Conservation (phyloP, 139 green algal species). For the Asterochloris erici region DNA sequence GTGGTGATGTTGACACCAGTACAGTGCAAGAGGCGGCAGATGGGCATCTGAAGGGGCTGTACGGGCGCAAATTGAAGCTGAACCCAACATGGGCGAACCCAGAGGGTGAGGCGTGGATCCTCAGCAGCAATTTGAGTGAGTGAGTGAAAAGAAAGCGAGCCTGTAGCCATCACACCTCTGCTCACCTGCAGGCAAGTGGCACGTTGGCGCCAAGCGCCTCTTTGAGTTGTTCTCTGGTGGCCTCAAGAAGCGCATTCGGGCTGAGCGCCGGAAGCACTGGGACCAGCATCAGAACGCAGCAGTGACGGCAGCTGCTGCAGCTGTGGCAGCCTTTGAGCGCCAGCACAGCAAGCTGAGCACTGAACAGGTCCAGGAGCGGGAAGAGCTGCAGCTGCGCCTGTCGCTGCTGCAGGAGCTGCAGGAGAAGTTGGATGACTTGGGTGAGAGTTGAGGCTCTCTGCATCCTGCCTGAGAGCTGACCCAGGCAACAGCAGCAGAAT, state of each 20-base stretch:
- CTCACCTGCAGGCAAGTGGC: conserved; percentile 65
- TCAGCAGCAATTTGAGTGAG: not conserved
- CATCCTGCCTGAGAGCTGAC: too few species aligned
- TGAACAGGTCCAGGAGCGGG: conserved; percentile 25
- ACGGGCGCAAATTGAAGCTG: conserved; percentile 51
- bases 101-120: too few species aligned
- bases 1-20: conserved; percentile 83
- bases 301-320: conserved; percentile 32
- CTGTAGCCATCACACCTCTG: not conserved
- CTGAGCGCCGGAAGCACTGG: conserved; percentile 60
- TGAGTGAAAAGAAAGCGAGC: not conserved
- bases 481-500: too few species aligned
- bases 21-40: conserved; percentile 56
- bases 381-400: not conserved
- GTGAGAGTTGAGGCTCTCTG: too few species aligned
- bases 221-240: conserved; percentile 70
- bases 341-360: not conserved
- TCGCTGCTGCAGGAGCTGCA: too few species aligned
- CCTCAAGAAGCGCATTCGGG: conserved; percentile 42
- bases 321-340: not conserved
- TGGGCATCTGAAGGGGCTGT: conserved; percentile 54
- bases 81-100: conserved; percentile 85
- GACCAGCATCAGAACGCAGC: conserved; percentile 57
- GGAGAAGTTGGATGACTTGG: too few species aligned
- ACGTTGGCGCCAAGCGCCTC: conserved; percentile 66